phyloP scores from a whole-genome alignment of 305 asterid species.

The Solanum chacoense region DNA sequence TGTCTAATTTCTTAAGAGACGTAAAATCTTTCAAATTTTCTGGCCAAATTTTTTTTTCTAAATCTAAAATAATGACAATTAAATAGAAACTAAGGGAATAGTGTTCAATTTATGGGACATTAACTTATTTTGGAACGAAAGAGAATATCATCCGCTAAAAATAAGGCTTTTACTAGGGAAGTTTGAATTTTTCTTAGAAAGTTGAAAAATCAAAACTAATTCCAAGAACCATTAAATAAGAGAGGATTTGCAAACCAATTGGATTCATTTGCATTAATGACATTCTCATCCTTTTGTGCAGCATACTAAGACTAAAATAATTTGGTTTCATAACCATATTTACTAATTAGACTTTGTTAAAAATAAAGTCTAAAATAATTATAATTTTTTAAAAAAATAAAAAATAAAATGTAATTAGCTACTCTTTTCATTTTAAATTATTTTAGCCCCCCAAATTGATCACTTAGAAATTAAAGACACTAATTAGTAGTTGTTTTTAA shows the following conservation, averaged over 20 bases:
- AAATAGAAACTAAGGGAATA: rapidly evolving
- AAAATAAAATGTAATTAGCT: too few species aligned
- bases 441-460: not conserved
- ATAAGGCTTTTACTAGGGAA: not conserved
- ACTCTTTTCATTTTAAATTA: too few species aligned
- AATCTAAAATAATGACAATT: too few species aligned
- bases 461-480: not conserved
- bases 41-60: too few species aligned
- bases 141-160: not conserved
- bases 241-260: not conserved
- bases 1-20: not conserved
- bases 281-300: not conserved
- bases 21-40: too few species aligned
- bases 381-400: too few species aligned
- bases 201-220: not conserved
- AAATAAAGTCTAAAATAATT: not conserved
- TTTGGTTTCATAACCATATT: not conserved
- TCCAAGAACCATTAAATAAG: not conserved
- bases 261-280: not conserved
- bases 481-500: not conserved
- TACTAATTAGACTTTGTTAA: not conserved
- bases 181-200: not conserved
- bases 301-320: not conserved
- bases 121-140: not conserved
- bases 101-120: rapidly evolving